Evolutionary conservation across 2,329 filamentous ascomycete species (phyloP), one percentile per base, ranked within the genome.

Genomic region (Colletotrichum tanaceti): DNA sequence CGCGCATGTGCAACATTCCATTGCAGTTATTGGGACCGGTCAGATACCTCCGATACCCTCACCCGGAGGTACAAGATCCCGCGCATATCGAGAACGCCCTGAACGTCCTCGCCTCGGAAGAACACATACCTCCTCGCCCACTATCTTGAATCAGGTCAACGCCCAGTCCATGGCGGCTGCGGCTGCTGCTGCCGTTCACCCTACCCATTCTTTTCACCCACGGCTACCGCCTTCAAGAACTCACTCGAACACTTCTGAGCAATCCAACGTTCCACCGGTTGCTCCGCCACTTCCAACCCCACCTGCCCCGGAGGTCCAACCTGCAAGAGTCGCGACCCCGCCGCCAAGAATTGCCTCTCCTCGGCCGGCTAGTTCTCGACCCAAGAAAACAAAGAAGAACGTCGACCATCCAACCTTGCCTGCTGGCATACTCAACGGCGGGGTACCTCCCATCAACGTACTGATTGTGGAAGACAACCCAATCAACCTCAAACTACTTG

Each of bases 401-500:
- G 76, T 77, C 38, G 81, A 83, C 22, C 77, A 80, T 59, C 77
- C 83, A 1, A 79, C 77, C 14, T 75, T 91, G 69, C 86, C 87
- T 32, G 84, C 90, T 4, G 90, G 88, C 38, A 85, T 93, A 74
- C 86, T 97, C 35, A 93, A 95, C 73, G 91, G 90, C 62, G 90
- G 90, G 1, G 93, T 98, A 0, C 96, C 96, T 9, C 95, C 96
- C 1, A 98, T 99, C 81, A 98, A 97, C 74, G 94, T 98, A 9
- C 85, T 99, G 50, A 97, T 99, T 70, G 96, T 99, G 16, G 96
- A 99, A 82, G 96, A 99, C 82, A 99, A 99, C 79, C 94, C 96
- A 71, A 98, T 99, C 85, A 99, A 98, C 77, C 84, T 98, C 73
- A 93, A 93, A 75, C 89, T 99, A 11, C 84, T 99, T 43, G 95